A percentile compares a stretch with the other conserved stretches of the same genome.
These are phyloP conservation scores for Asterochloris sp. DNA, from an alignment of 139 green algal species.

Conservation along the genomic window DNA sequence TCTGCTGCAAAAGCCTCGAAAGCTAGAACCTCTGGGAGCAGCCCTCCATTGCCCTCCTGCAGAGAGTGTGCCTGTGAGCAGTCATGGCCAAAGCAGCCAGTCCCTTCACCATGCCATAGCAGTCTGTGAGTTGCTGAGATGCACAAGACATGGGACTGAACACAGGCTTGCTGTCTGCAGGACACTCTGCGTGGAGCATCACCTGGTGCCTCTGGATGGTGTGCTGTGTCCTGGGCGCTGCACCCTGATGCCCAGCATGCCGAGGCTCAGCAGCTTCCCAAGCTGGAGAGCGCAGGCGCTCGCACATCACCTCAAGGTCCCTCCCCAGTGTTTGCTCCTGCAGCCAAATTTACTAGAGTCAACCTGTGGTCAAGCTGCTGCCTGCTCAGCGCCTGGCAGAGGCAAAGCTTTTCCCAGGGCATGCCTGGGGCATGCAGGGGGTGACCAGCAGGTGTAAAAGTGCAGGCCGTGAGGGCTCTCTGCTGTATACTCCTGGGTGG, in stretches of 20 bases:
- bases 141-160: background rate
- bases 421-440: background rate
- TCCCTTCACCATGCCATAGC: background rate
- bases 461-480: background rate
- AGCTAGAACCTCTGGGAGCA: slow-evolving; percentile 22
- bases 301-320: slow-evolving; percentile 12
- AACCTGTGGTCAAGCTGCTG: no score
- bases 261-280: background rate
- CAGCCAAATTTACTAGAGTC: background rate
- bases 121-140: background rate
- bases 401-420: background rate
- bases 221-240: background rate
- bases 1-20: slow-evolving; percentile 24
- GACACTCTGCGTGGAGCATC: background rate
- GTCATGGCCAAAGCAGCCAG: background rate
- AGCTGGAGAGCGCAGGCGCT: slow-evolving; percentile 5
- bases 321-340: slow-evolving; percentile 7
- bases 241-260: background rate
- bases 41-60: slow-evolving; percentile 7
- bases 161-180: background rate
- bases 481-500: background rate
- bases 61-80: background rate
- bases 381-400: no score
- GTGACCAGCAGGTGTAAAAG: background rate
- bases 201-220: background rate